phyloP scores from a whole-genome alignment of 2,329 filamentous ascomycete species.

The Coleophoma eucalyptorum region DNA sequence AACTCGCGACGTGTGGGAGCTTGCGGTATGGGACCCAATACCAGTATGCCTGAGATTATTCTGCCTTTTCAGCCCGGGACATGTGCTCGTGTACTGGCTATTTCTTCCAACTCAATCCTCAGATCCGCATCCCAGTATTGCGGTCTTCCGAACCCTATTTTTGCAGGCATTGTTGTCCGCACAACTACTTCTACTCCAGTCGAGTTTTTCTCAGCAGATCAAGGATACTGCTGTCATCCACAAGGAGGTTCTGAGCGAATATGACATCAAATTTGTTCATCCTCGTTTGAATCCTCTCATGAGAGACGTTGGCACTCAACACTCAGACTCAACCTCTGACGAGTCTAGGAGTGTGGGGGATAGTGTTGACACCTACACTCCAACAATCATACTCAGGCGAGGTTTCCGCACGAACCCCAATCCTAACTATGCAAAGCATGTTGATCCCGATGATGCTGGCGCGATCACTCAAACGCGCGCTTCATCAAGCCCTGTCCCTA shows the following conservation, averaged over 20 bases:
- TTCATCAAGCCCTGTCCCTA: slow-evolving; percentile 34
- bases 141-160: slow-evolving; percentile 77
- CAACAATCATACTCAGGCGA: slow-evolving; percentile 63
- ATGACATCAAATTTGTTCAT: slow-evolving; percentile 93
- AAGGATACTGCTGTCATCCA: slow-evolving; percentile 84
- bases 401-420: slow-evolving; percentile 82
- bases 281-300: slow-evolving; percentile 81
- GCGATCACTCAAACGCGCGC: slow-evolving; percentile 25
- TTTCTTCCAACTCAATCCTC: slow-evolving; percentile 75
- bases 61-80: slow-evolving; percentile 88
- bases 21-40: slow-evolving; percentile 89
- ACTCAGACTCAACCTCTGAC: slow-evolving; percentile 35
- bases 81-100: slow-evolving; percentile 86
- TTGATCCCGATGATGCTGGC: slow-evolving; percentile 59
- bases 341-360: slow-evolving; percentile 26
- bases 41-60: slow-evolving; percentile 79
- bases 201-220: slow-evolving; percentile 75
- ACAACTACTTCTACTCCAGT: slow-evolving; percentile 72
- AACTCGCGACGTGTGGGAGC: slow-evolving; percentile 87
- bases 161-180: slow-evolving; percentile 71
- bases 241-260: slow-evolving; percentile 90
- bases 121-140: slow-evolving; percentile 80
- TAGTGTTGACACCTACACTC: slow-evolving; percentile 56
- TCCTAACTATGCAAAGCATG: slow-evolving; percentile 69
- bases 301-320: slow-evolving; percentile 75